Evolutionary conservation across 345 rosid species (phyloP).

Genomic region (Eucalyptus marginata): DNA sequence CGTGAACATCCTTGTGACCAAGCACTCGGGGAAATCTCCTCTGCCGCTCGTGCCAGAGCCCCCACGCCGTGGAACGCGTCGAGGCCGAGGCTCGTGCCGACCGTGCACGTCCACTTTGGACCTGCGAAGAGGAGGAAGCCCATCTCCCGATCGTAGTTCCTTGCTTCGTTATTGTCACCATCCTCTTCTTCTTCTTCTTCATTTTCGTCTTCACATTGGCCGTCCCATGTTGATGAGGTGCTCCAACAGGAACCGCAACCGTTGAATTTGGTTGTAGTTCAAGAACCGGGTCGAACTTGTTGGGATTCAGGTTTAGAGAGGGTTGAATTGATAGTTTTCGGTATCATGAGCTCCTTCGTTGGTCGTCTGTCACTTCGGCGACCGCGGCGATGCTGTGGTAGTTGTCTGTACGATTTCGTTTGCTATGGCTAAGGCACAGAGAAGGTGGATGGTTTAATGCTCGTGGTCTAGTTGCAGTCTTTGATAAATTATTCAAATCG

Average conservation of each 20-base stretch:
- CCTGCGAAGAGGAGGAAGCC: not conserved
- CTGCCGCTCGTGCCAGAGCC: constrained; percentile 25
- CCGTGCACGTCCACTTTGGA: not conserved
- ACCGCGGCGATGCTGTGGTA: not conserved
- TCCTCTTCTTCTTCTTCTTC: not conserved
- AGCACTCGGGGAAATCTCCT: constrained; percentile 37
- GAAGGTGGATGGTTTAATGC: not conserved
- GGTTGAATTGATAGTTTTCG: not conserved
- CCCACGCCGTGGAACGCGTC: constrained; percentile 10
- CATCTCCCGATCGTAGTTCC: not conserved
- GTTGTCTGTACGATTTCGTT: not conserved
- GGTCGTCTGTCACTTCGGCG: not conserved
- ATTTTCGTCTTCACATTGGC: not conserved
- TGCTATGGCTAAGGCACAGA: not conserved
- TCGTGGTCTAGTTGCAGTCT: not conserved
- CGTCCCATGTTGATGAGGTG: not conserved
- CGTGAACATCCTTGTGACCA: constrained; percentile 44
- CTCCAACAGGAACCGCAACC: not conserved
- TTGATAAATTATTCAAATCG: too few species aligned
- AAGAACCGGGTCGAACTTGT: not conserved
- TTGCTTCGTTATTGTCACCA: not conserved
- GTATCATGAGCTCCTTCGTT: not conserved
- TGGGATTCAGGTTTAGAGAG: not conserved
- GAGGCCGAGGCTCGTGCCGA: constrained; percentile 20
- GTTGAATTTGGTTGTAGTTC: not conserved